Evolutionary conservation across 2,329 filamentous ascomycete species (phyloP), one percentile per base, ranked within the genome.

Genomic region (Claviceps digitariae): DNA sequence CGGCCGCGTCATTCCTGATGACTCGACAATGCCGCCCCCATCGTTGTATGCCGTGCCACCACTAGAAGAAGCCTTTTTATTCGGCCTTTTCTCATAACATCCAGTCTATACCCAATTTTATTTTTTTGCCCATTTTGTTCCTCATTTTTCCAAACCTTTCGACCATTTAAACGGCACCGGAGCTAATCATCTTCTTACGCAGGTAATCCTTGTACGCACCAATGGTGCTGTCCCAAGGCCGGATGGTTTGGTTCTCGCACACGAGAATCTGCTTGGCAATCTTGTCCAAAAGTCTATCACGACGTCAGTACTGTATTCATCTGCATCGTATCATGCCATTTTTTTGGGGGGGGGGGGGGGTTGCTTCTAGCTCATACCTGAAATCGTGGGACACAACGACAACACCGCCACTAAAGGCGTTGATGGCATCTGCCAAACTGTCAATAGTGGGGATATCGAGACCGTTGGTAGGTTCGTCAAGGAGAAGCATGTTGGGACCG

Each of bases 191-290:
- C 88, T 97, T 97, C 84, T 97, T 97, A 69, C 91, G 85, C 66
- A 98, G 81, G 74, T 96, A 83, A 75, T 94, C 87, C 87, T 98
- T 98, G 87, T 98, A 98, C 56, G 90, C 84, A 62, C 84, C 85
- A 66, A 98, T 98, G 59, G 73, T 75, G 63, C 91, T 91, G 58
- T 91, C 84, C 93, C 93, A 98, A 64, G 82, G 74, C 63, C 79
- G 83, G 63, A 97, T 90, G 15, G 90, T 90, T 80, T 90, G 90
- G 83, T 98, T 90, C 76, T 98, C 93, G 73, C 94, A 98, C 54
- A 98, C 93, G 74, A 98, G 83, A 72, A 98, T 98, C 72, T 98
- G 89, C 81, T 98, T 98, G 63, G 93, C 93, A 70, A 98, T 97
- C 79, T 95, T 96, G 82, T 98, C 93, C 60, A 98, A 83, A 65